Evolutionary conservation across 73 alveolate species (phyloP), one percentile per base, ranked within the genome.

Genomic region (Tetrahymena borealis): DNA sequence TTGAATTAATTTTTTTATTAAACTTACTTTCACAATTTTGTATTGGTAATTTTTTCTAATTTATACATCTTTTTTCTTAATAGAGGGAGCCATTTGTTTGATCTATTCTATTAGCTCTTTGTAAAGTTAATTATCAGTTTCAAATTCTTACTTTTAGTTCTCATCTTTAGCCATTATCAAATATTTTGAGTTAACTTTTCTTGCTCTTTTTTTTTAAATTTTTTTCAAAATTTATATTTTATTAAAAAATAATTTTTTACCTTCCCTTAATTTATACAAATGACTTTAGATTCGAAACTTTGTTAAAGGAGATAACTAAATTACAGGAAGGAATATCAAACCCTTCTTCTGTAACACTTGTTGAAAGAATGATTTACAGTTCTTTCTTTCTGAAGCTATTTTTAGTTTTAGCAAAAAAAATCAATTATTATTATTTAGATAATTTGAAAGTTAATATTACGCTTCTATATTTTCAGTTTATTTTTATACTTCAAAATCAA

Each of bases 311-410:
- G 9, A 60, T 60, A 20, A 93, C 93, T 28, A 32, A 28, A 93
- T 93, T 39, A 9, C 95, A 93, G 10, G 32, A 15, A 37, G 95
- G 95, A 0, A 93, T 90, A 93, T 93, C 95, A 28, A 93, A 93
- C 8, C 95, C 95, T 32, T 93, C 95, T 78, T 93, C 95, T 6
- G 95, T 93, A 6, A 93, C 95, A 40, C 91, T 93, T 16, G 95
- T 93, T 33, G 95, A 93, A 5, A 93, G 91, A 36, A 93, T 40
- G 9, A 93, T 93, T 20, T 93, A 79, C 9, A 40, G 78, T 18
- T 90, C 39, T 10, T 90, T 39, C 20, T 90, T 85, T 90, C 91
- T 93, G 78, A 93, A 93, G n/a, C 85, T 60, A 2, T n/a, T n/a
- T n/a, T n/a, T n/a, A n/a, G n/a, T n/a, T n/a, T n/a, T n/a, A n/a